Percentiles rank a stretch among this genome's conserved stretches.
These are phyloP conservation scores for Trametes coccinea DNA, from an alignment of 768 basidiomycete species.

Conservation along the genomic window DNA sequence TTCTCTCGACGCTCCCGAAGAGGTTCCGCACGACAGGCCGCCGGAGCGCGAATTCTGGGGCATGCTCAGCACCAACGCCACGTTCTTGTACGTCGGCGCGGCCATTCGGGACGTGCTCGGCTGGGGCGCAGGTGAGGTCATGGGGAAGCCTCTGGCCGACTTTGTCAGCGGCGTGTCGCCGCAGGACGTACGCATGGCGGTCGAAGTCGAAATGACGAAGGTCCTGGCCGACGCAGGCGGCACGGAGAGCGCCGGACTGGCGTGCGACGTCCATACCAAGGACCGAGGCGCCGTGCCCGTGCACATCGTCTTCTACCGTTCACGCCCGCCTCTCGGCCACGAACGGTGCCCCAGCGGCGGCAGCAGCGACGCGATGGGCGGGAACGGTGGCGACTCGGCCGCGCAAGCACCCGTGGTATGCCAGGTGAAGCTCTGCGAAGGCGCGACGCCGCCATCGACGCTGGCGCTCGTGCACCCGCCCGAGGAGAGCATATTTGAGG, in stretches of 20 bases:
- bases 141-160: slow-evolving; percentile 47
- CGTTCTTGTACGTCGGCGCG: slow-evolving; percentile 51
- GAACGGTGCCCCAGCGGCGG: background rate
- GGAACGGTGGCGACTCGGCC: background rate
- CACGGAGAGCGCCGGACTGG: slow-evolving; percentile 23
- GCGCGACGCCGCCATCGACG: slow-evolving; percentile 15
- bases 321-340: slow-evolving; percentile 23
- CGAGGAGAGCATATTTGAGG: slow-evolving; percentile 61
- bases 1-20: slow-evolving; percentile 4
- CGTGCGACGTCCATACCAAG: slow-evolving; percentile 43
- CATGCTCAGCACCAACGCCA: slow-evolving; percentile 43
- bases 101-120: slow-evolving; percentile 66
- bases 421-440: slow-evolving; percentile 28
- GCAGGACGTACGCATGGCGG: slow-evolving; percentile 24
- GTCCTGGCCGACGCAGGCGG: slow-evolving; percentile 21
- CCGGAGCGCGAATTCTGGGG: slow-evolving; percentile 54
- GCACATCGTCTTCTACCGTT: slow-evolving; percentile 41
- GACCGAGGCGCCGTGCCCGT: slow-evolving; percentile 34
- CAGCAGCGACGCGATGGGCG: background rate
- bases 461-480: slow-evolving; percentile 18
- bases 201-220: slow-evolving; percentile 25
- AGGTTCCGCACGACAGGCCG: slow-evolving; percentile 31
- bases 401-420: slow-evolving; percentile 28
- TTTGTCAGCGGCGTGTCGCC: slow-evolving; percentile 30
- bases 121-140: slow-evolving; percentile 53